These are phyloP conservation scores for Neurospora terricola DNA, from an alignment of 495 filamentous ascomycete species.

Conservation along the genomic window DNA sequence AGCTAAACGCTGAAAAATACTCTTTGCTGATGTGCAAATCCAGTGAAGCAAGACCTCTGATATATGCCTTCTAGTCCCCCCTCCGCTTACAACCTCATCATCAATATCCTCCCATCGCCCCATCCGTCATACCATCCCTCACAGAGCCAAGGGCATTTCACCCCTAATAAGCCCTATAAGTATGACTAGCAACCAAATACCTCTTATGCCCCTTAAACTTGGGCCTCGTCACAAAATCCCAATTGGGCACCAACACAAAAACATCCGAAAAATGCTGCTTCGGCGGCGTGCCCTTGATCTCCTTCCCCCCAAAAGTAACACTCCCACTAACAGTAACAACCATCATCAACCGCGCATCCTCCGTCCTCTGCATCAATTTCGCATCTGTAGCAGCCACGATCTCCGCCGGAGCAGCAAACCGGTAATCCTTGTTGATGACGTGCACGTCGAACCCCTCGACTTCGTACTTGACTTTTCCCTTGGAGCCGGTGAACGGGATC, in stretches of 20 bases:
- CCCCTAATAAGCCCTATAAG: conserved; percentile 40
- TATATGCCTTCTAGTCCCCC: not conserved
- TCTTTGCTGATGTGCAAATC: not conserved
- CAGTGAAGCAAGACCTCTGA: not conserved
- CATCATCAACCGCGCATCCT: conserved; percentile 55
- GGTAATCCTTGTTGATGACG: conserved; percentile 58
- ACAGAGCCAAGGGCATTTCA: not conserved
- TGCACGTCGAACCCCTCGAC: conserved; percentile 62
- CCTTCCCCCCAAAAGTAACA: conserved; percentile 26
- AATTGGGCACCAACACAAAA: conserved; percentile 69
- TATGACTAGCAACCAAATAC: conserved; percentile 67
- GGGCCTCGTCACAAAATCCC: conserved; percentile 36
- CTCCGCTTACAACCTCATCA: not conserved
- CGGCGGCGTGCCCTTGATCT: conserved; percentile 28
- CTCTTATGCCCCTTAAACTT: conserved; percentile 30
- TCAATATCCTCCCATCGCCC: not conserved
- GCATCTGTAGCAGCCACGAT: conserved; percentile 8
- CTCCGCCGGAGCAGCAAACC: conserved; percentile 23
- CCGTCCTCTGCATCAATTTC: conserved; percentile 6
- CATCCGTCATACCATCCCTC: not conserved
- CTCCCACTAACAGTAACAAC: conserved; percentile 56
- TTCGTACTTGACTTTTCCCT: conserved; percentile 35
- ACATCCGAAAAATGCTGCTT: conserved; percentile 63
- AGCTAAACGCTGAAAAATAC: not conserved
- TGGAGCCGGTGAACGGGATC: not conserved